Conservation (phyloP, 768 basidiomycete genomes). For the Tulasnella sp. region DNA sequence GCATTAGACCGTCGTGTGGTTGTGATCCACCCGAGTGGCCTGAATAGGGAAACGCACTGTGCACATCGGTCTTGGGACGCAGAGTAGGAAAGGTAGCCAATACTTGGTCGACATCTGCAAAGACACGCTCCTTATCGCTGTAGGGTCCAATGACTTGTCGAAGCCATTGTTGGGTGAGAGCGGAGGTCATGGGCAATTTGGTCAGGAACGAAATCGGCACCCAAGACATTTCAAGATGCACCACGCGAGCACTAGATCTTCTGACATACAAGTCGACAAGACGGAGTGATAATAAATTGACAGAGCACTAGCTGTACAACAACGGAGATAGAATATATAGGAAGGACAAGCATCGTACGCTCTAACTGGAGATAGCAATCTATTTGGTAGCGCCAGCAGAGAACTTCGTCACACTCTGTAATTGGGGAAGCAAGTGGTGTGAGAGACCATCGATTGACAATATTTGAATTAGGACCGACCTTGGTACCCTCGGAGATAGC, state of each 20-base stretch:
- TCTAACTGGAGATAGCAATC: not conserved
- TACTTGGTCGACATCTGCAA: constrained; percentile 48
- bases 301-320: not conserved
- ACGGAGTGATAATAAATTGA: not conserved
- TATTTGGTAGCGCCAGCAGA: constrained; percentile 17
- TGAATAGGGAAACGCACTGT: constrained; percentile 45
- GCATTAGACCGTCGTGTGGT: too few relatives aligned
- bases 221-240: not conserved
- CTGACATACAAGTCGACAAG: not conserved
- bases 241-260: not conserved
- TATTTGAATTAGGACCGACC: constrained; percentile 15
- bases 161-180: constrained; percentile 43
- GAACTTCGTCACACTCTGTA: constrained; percentile 16
- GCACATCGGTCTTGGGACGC: constrained; percentile 70
- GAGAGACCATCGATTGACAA: too few relatives aligned
- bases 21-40: not conserved
- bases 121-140: constrained; percentile 42
- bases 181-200: constrained; percentile 2
- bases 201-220: not conserved
- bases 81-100: constrained; percentile 46
- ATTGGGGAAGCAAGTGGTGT: not conserved
- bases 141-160: constrained; percentile 53
- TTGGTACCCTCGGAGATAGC: constrained; percentile 93
- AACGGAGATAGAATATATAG: not conserved
- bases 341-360: not conserved